A percentile compares a stretch with the other conserved stretches of the same genome.
Conservation (phyloP, 2,329 filamentous ascomycete genomes). For the Sarocladium strictum region DNA sequence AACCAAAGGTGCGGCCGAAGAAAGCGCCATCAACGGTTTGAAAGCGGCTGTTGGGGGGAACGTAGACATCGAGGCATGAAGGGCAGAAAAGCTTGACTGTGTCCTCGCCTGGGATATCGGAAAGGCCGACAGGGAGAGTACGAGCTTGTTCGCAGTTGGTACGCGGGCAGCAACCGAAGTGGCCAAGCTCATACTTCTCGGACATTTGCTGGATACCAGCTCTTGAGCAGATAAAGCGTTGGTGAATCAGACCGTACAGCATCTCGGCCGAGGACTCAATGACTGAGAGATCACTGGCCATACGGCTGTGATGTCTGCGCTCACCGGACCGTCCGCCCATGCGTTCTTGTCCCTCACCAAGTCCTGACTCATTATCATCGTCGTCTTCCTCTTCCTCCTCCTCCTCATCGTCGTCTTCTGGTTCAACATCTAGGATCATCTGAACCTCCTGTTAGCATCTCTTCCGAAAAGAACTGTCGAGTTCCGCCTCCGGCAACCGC, state of each 20-base stretch:
- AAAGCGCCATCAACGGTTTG: slow-evolving; percentile 97
- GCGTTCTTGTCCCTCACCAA: slow-evolving; percentile 54
- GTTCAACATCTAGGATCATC: slow-evolving; percentile 98
- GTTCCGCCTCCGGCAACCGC: background rate
- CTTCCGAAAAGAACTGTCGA: background rate
- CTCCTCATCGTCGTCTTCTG: slow-evolving; percentile 87
- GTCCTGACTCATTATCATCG: slow-evolving; percentile 61
- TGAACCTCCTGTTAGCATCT: slow-evolving; percentile 20
- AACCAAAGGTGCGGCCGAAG: slow-evolving; percentile 95
- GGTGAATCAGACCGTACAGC: slow-evolving; percentile 96
- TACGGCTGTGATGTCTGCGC: slow-evolving; percentile 72
- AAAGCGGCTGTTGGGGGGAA: slow-evolving; percentile 93
- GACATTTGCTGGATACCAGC: slow-evolving; percentile 98
- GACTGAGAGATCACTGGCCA: slow-evolving; percentile 87
- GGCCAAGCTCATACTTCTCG: slow-evolving; percentile 95
- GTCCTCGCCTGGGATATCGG: slow-evolving; percentile 91
- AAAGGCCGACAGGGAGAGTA: slow-evolving; percentile 87
- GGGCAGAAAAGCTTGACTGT: slow-evolving; percentile 99
- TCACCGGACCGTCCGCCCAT: slow-evolving; percentile 43
- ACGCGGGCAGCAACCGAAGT: slow-evolving; percentile 94
- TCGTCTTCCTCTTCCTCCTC: slow-evolving; percentile 75
- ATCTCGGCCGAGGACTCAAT: slow-evolving; percentile 98
- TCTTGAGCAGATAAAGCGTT: slow-evolving; percentile 94
- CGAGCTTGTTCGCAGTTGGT: slow-evolving; percentile 87
- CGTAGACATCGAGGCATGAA: slow-evolving; percentile 93